A percentile compares a stretch with the other conserved stretches of the same genome.
These are phyloP conservation scores for Blastobotrys persicus DNA, from an alignment of 1,139 yeast species.

Conservation along the genomic window DNA sequence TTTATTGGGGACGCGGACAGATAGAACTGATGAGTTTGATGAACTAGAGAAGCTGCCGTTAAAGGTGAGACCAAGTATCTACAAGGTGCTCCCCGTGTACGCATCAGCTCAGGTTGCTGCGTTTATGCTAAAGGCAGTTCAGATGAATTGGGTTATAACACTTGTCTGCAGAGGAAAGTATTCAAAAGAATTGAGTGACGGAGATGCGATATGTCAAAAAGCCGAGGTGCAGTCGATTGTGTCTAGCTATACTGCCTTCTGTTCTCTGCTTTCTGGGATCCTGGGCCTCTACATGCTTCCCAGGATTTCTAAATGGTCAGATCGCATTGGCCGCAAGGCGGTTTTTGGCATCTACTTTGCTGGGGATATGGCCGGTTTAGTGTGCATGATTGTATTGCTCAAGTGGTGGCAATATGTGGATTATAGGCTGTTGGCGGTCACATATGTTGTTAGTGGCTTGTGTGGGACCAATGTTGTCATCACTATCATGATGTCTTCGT, in stretches of 20 bases:
- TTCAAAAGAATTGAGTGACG: conserved; percentile 17
- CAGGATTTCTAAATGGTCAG: conserved; percentile 20
- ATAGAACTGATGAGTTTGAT: conserved; percentile 9
- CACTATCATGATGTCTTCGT: conserved; percentile 23
- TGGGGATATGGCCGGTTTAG: conserved; percentile 18
- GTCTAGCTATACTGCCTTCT: conserved; percentile 22
- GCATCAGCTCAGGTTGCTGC: conserved; percentile 20
- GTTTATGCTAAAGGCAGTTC: conserved; percentile 23
- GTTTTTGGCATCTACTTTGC: conserved; percentile 19
- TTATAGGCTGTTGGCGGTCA: conserved; percentile 18
- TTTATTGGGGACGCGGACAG: not conserved
- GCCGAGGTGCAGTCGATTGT: conserved; percentile 22
- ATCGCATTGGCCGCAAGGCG: conserved; percentile 22
- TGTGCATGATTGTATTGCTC: conserved; percentile 16
- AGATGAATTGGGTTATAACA: conserved; percentile 26
- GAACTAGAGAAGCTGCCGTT: conserved; percentile 10
- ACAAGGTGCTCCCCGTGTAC: conserved; percentile 21
- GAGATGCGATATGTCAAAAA: conserved; percentile 21
- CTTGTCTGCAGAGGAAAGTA: conserved; percentile 21
- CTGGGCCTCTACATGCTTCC: conserved; percentile 25
- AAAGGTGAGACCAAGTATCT: conserved; percentile 14
- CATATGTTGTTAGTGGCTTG: conserved; percentile 20
- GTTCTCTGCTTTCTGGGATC: conserved; percentile 23
- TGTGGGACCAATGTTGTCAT: conserved; percentile 22
- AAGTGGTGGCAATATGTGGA: conserved; percentile 14